Base-by-base conservation (phyloP, 1,139 yeast genomes). In the Casaregolazyma suthepensis region DNA sequence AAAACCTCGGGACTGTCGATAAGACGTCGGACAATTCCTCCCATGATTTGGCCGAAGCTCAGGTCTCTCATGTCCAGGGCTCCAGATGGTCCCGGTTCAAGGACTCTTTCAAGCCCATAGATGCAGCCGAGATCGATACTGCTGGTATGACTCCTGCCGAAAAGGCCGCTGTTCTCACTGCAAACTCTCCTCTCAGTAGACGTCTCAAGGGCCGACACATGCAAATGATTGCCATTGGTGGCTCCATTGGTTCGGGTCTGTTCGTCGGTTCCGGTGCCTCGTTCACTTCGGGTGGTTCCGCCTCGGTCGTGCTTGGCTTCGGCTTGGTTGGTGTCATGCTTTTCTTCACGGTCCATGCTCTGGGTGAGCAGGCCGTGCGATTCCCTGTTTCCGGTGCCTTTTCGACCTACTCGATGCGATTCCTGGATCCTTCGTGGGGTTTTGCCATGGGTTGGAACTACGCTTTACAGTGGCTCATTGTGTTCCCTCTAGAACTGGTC, bases 161-260 rank as follows among this genome's bases (percentile, higher is more conserved):
- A 52, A 58, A 52, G 49, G 64, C 65, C 15, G 65, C 66, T 15
- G 43, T 57, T 15, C 59, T 59, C 12, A 63, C 66, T 9, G 86
- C 93, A 22, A 78, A 78, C 62, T 76, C 93, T 26, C 95, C 95
- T 2, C 77, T 87, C 58, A 74, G 81, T 50, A 76, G 89, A 66
- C 75, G 79, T 46, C 75, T 87, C 54, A 83, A 83, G 61, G 75
- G 71, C 20, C 76, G 88, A 73, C 82, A 87, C 75, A 73, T 87
- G 62, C 87, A 85, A 65, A 86, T 88, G 88, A 83, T 88, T 67
- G 95, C 95, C 48, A 83, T 88, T 63, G 96, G 96, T 65, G 95
- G 96, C 61, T 79, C 89, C 51, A 87, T 88, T 59, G 96, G 96
- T 70, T 87, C 85, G 3, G 85, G 85, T 65, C 74, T 83, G 48